These are phyloP conservation scores for Stylonectria norvegica DNA, from an alignment of 2,329 filamentous ascomycete genomes.

Conservation along the genomic window DNA sequence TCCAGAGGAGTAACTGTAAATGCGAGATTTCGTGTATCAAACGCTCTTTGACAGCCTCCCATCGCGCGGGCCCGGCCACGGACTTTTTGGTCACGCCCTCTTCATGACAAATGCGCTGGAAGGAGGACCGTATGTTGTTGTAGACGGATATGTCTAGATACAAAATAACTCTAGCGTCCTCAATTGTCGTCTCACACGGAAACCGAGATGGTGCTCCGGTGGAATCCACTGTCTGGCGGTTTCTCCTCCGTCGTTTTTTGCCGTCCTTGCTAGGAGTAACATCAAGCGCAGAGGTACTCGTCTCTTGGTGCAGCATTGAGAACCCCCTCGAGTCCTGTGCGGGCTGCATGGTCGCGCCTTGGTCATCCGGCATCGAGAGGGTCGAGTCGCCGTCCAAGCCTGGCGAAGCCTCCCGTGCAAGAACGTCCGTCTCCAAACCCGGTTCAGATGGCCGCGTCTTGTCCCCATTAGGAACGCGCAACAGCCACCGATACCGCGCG, in stretches of 20 bases:
- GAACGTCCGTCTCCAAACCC: slow-evolving; percentile 4
- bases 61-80: slow-evolving; percentile 65
- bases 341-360: slow-evolving; percentile 1
- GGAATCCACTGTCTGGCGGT: slow-evolving; percentile 63
- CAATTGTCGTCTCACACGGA: slow-evolving; percentile 77
- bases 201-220: slow-evolving; percentile 70
- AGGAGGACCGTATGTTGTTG: slow-evolving; percentile 60
- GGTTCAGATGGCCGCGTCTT: slow-evolving; percentile 35
- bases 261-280: slow-evolving; percentile 11
- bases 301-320: too few relatives aligned
- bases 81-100: slow-evolving; percentile 72
- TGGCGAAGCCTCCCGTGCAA: not conserved
- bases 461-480: slow-evolving; percentile 60
- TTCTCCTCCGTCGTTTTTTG: slow-evolving; percentile 61
- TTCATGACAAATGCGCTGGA: slow-evolving; percentile 67
- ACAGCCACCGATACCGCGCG: slow-evolving; percentile 63
- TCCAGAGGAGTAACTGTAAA: slow-evolving; percentile 59
- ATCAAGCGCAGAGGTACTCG: too few relatives aligned
- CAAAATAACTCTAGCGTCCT: slow-evolving; percentile 71
- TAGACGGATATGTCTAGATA: slow-evolving; percentile 62
- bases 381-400: slow-evolving; percentile 8
- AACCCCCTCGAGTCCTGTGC: too few relatives aligned
- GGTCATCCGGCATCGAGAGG: slow-evolving; percentile 7
- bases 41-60: slow-evolving; percentile 67
- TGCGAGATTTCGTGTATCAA: slow-evolving; percentile 63